These are phyloP conservation scores for Podospora fimiseda DNA, from an alignment of 495 filamentous ascomycete genomes.

Conservation along the genomic window DNA sequence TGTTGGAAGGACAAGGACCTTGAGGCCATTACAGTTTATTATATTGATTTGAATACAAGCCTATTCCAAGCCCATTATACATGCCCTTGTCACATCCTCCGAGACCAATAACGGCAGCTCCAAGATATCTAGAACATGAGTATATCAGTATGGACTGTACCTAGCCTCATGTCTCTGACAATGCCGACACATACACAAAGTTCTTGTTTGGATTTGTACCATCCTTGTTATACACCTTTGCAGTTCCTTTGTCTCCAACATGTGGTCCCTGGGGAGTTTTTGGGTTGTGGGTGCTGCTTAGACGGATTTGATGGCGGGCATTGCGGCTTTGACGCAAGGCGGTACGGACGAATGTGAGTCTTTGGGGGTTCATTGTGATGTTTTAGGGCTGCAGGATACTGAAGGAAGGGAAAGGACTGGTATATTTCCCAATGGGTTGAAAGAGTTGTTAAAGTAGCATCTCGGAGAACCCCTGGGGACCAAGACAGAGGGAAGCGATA, in stretches of 20 bases:
- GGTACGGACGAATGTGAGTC: background rate
- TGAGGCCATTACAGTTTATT: too few species aligned
- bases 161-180: background rate
- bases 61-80: too few species aligned
- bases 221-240: conserved; percentile 20
- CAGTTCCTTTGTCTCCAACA: conserved; percentile 8
- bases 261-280: conserved; percentile 1
- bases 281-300: conserved; percentile 2
- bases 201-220: conserved; percentile 25
- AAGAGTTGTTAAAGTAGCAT: background rate
- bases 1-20: too few species aligned
- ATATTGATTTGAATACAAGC: too few species aligned
- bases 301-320: background rate
- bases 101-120: conserved; percentile 9
- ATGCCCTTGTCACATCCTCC: too few species aligned
- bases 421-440: background rate
- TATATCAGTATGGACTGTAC: background rate
- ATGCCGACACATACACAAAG: conserved; percentile 10
- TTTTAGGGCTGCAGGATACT: background rate
- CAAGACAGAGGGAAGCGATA: background rate
- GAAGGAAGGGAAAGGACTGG: background rate
- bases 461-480: background rate
- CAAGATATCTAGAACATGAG: conserved; percentile 5
- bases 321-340: conserved; percentile 6
- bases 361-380: background rate